Conservation (phyloP, 208 protist species). For the Phytomonas sp. region DNA sequence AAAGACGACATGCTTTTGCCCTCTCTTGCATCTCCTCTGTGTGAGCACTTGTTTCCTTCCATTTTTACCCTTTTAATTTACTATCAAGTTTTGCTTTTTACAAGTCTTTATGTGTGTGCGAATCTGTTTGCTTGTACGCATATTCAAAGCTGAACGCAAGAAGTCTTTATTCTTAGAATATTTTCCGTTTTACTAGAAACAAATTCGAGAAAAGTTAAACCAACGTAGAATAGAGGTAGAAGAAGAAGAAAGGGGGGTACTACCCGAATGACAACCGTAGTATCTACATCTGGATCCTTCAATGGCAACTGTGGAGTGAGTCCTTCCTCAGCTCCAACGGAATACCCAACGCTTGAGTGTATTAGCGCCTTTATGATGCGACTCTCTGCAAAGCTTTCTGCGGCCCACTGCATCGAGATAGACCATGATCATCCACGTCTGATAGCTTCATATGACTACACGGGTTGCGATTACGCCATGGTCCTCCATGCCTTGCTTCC, state of each 20-base stretch:
- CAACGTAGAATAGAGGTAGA: conserved; percentile 1
- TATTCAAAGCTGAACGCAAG: neutral
- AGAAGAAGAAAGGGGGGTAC: conserved; percentile 8
- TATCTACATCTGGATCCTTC: conserved; percentile 5
- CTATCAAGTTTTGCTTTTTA: conserved; percentile 1
- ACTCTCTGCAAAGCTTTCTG: conserved; percentile 26
- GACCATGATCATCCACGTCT: conserved; percentile 1
- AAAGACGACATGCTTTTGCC: neutral
- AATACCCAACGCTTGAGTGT: conserved; percentile 8
- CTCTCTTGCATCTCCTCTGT: conserved; percentile 4
- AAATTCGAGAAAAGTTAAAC: neutral
- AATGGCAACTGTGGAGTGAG: neutral
- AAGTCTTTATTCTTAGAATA: neutral
- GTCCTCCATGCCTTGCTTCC: conserved; percentile 56
- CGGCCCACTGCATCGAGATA: conserved; percentile 4
- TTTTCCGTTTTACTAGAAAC: neutral
- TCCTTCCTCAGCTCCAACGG: neutral
- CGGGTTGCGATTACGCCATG: conserved; percentile 63
- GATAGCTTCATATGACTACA: conserved; percentile 45
- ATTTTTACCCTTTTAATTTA: neutral
- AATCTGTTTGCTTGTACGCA: neutral
- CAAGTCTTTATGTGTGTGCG: neutral
- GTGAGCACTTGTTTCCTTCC: neutral
- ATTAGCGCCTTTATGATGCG: conserved; percentile 40
- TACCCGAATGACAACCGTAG: neutral